phyloP scores from a whole-genome alignment of 2,329 filamentous ascomycete genomes.

The Colletotrichum tanaceti region DNA sequence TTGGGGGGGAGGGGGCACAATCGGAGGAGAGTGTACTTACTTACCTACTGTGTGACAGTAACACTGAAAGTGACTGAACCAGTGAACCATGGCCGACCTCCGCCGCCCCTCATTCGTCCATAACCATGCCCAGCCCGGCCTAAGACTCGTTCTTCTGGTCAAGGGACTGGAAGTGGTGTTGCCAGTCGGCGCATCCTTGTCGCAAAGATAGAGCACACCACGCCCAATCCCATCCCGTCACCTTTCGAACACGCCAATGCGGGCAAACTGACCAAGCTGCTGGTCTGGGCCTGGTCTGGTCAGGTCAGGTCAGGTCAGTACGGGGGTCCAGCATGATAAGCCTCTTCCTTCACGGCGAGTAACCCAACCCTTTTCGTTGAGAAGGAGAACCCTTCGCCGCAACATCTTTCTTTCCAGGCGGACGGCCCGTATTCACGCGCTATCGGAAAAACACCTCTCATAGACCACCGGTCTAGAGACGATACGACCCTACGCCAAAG shows the following conservation, averaged over 20 bases:
- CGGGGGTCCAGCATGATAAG: conserved; percentile 38
- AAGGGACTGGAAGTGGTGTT: conserved; percentile 7
- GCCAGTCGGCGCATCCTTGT: conserved; percentile 35
- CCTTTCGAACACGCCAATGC: conserved; percentile 38
- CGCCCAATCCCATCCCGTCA: conserved; percentile 28
- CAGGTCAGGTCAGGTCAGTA: conserved; percentile 11
- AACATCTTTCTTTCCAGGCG: conserved; percentile 7
- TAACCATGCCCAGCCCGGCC: conserved; percentile 10
- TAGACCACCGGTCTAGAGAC: conserved; percentile 6
- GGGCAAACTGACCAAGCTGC: neutral
- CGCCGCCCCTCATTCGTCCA: conserved; percentile 29
- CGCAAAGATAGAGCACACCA: conserved; percentile 27
- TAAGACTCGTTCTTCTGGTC: conserved; percentile 25
- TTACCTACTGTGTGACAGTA: neutral
- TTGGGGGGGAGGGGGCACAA: neutral
- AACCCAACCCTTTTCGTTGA: conserved; percentile 30
- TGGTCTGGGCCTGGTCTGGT: neutral
- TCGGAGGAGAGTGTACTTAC: no score
- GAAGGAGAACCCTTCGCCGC: conserved; percentile 10
- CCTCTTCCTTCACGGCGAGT: conserved; percentile 28
- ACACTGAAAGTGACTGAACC: neutral
- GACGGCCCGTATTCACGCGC: no score
- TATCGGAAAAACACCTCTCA: neutral
- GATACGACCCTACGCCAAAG: neutral
- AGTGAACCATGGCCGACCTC: conserved; percentile 14